Evolutionary conservation across 805 yeast species (phyloP).

Genomic region (Vanderwaltozyma tropicalis): DNA sequence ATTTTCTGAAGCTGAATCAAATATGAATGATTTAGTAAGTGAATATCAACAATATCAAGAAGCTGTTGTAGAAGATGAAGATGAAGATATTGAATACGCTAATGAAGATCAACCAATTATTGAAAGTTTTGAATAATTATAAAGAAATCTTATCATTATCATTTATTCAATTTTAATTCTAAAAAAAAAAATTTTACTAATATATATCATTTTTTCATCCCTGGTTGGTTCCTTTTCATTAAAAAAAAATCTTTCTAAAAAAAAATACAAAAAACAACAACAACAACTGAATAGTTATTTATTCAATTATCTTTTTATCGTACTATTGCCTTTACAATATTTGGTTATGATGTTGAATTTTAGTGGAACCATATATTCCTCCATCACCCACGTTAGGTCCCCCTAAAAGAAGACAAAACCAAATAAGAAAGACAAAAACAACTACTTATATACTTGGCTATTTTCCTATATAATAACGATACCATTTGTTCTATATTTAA

Average conservation of each 20-base stretch:
- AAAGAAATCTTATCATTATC: too few relatives aligned
- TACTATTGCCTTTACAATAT: too few relatives aligned
- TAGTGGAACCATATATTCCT: too few relatives aligned
- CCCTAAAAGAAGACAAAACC: too few relatives aligned
- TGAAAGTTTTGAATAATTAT: constrained; percentile 22
- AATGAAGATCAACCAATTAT: constrained; percentile 31
- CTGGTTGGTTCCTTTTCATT: too few relatives aligned
- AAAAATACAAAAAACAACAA: too few relatives aligned
- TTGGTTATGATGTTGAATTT: too few relatives aligned
- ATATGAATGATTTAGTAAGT: constrained; percentile 77
- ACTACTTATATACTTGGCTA: neutral
- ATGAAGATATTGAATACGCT: constrained; percentile 35
- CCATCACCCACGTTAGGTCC: neutral
- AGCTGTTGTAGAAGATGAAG: constrained; percentile 67
- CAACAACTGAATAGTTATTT: too few relatives aligned
- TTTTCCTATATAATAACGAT: neutral
- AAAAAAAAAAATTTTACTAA: neutral
- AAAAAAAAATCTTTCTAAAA: too few relatives aligned
- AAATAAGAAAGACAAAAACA: too few relatives aligned
- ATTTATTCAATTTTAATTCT: neutral
- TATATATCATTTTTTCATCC: too few relatives aligned
- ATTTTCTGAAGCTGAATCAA: constrained; percentile 87
- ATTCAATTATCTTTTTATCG: too few relatives aligned
- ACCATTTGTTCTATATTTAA: neutral
- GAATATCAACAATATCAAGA: constrained; percentile 93